Conservation (phyloP, 192 early-diverging fungal species). For the Coemansia sp. region DNA sequence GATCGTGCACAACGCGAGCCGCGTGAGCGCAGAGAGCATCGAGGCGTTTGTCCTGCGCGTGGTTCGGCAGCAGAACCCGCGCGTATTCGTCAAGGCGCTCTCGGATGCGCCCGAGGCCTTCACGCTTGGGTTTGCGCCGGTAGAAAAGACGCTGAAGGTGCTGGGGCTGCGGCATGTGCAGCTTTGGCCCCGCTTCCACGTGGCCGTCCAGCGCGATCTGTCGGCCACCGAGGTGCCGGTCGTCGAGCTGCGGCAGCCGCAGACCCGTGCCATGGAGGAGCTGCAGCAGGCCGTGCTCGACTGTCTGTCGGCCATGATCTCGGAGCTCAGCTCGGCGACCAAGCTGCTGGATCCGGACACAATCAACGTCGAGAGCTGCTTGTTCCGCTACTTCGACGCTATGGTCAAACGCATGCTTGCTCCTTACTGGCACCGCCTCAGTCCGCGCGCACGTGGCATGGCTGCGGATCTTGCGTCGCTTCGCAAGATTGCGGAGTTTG, state of each 20-base stretch:
- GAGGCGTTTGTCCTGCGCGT: conserved; percentile 91
- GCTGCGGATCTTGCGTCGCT: conserved; percentile 73
- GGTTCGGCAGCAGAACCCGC: conserved; percentile 73
- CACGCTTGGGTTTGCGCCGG: conserved; percentile 77
- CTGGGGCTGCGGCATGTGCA: conserved; percentile 80
- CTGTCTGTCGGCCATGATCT: conserved; percentile 76
- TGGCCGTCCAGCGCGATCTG: conserved; percentile 47
- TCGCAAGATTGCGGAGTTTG: conserved; percentile 71
- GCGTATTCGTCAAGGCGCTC: conserved; percentile 92
- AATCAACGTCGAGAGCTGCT: conserved; percentile 82
- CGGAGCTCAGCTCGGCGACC: conserved; percentile 72
- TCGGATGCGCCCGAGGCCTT: conserved; percentile 86
- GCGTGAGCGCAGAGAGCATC: conserved; percentile 74
- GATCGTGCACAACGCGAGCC: conserved; percentile 83
- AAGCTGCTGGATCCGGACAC: conserved; percentile 75
- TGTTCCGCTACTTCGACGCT: conserved; percentile 84
- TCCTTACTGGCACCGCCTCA: conserved; percentile 86
- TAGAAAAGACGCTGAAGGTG: conserved; percentile 83
- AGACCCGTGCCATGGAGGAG: conserved; percentile 77
- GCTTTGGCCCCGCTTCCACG: conserved; percentile 78
- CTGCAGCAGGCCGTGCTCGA: conserved; percentile 84
- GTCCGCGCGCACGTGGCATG: conserved; percentile 70
- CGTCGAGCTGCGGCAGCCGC: conserved; percentile 74
- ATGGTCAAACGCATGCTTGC: conserved; percentile 76
- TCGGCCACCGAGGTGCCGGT: conserved; percentile 61